Evolutionary conservation across 495 filamentous ascomycete genomes (phyloP).

Genomic region (Entonaema liquescens): DNA sequence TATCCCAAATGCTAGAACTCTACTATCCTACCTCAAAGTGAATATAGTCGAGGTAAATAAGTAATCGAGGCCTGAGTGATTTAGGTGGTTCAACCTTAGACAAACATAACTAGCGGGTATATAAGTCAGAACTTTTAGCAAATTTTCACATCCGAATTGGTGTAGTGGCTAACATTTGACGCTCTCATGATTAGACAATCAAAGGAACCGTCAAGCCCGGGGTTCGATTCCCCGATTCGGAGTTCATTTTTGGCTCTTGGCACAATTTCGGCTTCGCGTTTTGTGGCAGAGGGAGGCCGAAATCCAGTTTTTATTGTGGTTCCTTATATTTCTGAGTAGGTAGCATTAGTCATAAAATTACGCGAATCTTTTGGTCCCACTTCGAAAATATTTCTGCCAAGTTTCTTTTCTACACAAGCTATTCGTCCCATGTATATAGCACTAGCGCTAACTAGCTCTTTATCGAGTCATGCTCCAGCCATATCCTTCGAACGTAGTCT

Average conservation of each 20-base stretch:
- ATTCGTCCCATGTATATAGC: too few species aligned
- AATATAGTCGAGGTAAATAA: too few species aligned
- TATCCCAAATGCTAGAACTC: too few species aligned
- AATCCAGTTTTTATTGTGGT: neutral
- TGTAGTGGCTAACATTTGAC: constrained; percentile 52
- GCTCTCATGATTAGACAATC: constrained; percentile 35
- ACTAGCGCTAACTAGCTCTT: neutral
- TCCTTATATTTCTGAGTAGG: neutral
- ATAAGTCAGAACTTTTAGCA: neutral
- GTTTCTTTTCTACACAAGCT: neutral
- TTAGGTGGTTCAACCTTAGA: neutral
- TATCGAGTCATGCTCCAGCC: too few species aligned
- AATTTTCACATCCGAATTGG: constrained; percentile 44
- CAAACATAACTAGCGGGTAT: neutral
- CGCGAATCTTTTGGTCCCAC: neutral
- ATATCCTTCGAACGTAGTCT: too few species aligned
- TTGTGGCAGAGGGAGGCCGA: neutral
- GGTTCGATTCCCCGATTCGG: constrained; percentile 51
- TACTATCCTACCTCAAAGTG: too few species aligned
- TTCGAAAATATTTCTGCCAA: neutral
- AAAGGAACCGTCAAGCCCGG: constrained; percentile 41
- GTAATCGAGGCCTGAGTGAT: neutral
- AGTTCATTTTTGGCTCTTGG: constrained; percentile 23
- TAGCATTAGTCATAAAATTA: neutral
- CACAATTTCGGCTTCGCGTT: too few species aligned